phyloP scores from a whole-genome alignment of 2,329 filamentous ascomycete genomes.

The Ceratocystis lukuohia region DNA sequence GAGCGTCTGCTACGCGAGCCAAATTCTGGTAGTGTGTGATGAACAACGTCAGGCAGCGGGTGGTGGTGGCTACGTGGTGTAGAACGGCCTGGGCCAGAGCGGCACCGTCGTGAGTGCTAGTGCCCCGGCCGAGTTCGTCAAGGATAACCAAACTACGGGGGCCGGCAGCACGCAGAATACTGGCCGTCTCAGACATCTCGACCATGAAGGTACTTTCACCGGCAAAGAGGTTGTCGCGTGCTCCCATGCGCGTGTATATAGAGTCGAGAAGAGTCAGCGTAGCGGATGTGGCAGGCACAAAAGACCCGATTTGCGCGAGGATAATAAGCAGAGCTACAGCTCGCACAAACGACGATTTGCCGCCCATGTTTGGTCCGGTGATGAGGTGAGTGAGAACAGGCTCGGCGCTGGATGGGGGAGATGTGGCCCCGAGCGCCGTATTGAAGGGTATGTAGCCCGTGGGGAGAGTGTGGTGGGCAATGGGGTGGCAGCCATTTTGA shows the following conservation, averaged over 20 bases:
- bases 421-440: conserved; percentile 40
- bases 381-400: conserved; percentile 63
- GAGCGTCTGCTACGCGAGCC: conserved; percentile 53
- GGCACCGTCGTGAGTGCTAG: conserved; percentile 87
- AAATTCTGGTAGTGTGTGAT: conserved; percentile 96
- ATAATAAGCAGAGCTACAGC: conserved; percentile 83
- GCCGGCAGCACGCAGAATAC: conserved; percentile 81
- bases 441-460: conserved; percentile 78
- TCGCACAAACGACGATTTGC: conserved; percentile 94
- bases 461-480: conserved; percentile 75
- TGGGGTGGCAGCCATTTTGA: conserved; percentile 70
- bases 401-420: conserved; percentile 36
- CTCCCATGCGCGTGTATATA: conserved; percentile 90
- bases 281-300: conserved; percentile 68
- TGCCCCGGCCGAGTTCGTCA: conserved; percentile 87
- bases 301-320: conserved; percentile 89
- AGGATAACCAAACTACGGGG: conserved; percentile 76
- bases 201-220: conserved; percentile 98
- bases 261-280: conserved; percentile 73
- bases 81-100: conserved; percentile 90
- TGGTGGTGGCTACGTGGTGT: conserved; percentile 63
- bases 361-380: conserved; percentile 97
- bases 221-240: conserved; percentile 88
- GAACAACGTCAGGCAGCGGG: conserved; percentile 72
- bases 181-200: conserved; percentile 80